These are phyloP conservation scores for Cunninghamia lanceolata DNA, from an alignment of 75 land plant species.

Conservation along the genomic window DNA sequence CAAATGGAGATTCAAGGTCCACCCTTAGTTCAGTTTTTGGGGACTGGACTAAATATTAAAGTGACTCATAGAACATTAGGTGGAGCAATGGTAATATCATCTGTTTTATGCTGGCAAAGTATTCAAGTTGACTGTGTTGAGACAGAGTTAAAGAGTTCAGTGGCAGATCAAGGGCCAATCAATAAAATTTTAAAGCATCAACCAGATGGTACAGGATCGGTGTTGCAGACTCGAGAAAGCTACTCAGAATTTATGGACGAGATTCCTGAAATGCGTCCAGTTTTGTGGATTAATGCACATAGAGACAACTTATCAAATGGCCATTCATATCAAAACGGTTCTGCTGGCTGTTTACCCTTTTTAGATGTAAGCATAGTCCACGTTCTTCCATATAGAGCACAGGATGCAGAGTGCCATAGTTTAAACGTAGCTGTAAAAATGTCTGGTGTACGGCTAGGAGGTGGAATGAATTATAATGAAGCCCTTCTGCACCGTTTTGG, in stretches of 20 bases:
- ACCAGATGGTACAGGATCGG: background rate
- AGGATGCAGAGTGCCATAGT: conserved; percentile 86
- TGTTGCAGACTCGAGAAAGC: background rate
- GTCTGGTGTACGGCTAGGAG: conserved; percentile 87
- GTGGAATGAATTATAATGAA: conserved; percentile 95
- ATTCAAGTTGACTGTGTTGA: conserved; percentile 84
- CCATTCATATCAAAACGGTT: conserved; percentile 16
- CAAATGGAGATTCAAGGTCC: conserved; percentile 43
- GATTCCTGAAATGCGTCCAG: conserved; percentile 61
- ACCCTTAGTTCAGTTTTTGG: conserved; percentile 83
- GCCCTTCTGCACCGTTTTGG: conserved; percentile 94
- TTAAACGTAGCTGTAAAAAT: conserved; percentile 68
- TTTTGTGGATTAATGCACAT: conserved; percentile 70
- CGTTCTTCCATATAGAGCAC: conserved; percentile 66
- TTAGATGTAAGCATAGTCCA: conserved; percentile 66
- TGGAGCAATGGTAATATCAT: conserved; percentile 84
- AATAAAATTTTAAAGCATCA: background rate
- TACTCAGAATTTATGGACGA: conserved; percentile 14
- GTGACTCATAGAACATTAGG: conserved; percentile 87
- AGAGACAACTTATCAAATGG: conserved; percentile 26
- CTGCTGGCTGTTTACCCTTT: conserved; percentile 48
- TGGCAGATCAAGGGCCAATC: background rate
- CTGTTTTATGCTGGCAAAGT: conserved; percentile 67
- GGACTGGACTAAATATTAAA: conserved; percentile 55
- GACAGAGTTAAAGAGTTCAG: conserved; percentile 23